Evolutionary conservation across 129 eudicot genomes (phyloP).

Genomic region (Dittrichia graveolens): DNA sequence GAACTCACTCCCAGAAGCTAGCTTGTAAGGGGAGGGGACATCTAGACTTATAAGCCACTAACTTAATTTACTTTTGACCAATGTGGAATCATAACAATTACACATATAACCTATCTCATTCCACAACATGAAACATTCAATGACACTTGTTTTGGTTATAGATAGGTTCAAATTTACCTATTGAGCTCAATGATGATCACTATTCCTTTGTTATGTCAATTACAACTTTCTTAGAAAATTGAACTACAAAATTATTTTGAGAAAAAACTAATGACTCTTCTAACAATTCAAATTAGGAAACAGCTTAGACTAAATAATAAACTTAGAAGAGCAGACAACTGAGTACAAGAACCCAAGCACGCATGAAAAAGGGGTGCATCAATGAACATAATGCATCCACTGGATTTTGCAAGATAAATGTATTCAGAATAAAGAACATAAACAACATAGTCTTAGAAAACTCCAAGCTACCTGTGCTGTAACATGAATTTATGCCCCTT

Average conservation of each 20-base stretch:
- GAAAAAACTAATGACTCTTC: constrained; percentile 10
- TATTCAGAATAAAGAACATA: constrained; percentile 16
- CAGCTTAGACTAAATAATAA: constrained; percentile 13
- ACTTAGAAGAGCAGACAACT: not conserved
- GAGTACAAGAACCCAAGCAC: constrained; percentile 19
- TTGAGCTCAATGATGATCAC: constrained; percentile 6
- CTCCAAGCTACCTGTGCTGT: constrained; percentile 72
- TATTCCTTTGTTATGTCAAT: not conserved
- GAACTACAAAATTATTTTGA: constrained; percentile 9
- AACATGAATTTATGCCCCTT: constrained; percentile 89
- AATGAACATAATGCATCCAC: constrained; percentile 25
- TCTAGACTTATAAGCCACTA: too few species aligned
- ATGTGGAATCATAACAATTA: not conserved
- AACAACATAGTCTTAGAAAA: constrained; percentile 10
- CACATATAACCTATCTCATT: constrained; percentile 5
- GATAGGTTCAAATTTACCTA: constrained; percentile 13
- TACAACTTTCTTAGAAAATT: constrained; percentile 9
- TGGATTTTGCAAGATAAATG: constrained; percentile 15
- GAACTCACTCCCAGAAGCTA: too few species aligned
- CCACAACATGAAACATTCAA: not conserved
- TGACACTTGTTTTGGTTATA: constrained; percentile 5
- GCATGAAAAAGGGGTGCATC: constrained; percentile 3
- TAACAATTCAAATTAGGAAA: constrained; percentile 1
- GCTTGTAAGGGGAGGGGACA: too few species aligned
- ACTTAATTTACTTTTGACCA: too few species aligned